Base-by-base conservation (phyloP, 2,329 filamentous ascomycete genomes). In the Geosmithia flava region DNA sequence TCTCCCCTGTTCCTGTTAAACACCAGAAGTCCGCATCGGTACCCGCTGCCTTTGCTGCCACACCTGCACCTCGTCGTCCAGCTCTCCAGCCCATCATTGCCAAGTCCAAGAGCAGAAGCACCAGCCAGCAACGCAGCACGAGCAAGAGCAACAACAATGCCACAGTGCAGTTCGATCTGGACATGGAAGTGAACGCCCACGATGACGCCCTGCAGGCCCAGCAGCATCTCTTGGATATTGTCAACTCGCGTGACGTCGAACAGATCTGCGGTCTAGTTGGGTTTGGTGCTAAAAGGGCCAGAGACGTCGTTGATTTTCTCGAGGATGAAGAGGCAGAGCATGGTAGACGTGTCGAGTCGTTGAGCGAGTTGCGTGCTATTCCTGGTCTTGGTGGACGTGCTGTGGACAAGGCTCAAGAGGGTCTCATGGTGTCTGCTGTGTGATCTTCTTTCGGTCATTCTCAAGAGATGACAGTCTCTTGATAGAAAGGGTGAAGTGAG, bases 261-360 rank as follows among this genome's bases (percentile, higher is more conserved):
- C 70, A 76, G 58, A 88, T 89, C 62, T 76, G 75, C 56, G 67
- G 76, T 3, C 70, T 89, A 1, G 79, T 80, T 40, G 85, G 85
- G 2, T 81, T 89, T 11, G 85, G 85, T 0, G 71, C 78, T 1
- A 88, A 87, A 67, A 85, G 82, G 61, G 85, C 85, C 0, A 66
- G 69, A 42, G 78, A 80, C 53, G 60, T 81, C 33, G 71, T 81
- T 5, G 73, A 78, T 46, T 73, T 73, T 52, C 59, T 81, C n/a
- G 71, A 72, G 43, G 56, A 69, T 19, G 63, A 68, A 50, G 55
- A 52, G n/a, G 60, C 58, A 8, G 65, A 70, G 30, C 68, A 68
- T 6, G 65, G 62, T 3, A 63, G 64, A 1, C 58, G 57, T 20
- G 70, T 81, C 37, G 65, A 64, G 53, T 72, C 62, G 17, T 55